Percentiles rank a stretch among this genome's conserved stretches.
Conservation (phyloP, 179 eudicot species). For the Actinidia arguta region DNA sequence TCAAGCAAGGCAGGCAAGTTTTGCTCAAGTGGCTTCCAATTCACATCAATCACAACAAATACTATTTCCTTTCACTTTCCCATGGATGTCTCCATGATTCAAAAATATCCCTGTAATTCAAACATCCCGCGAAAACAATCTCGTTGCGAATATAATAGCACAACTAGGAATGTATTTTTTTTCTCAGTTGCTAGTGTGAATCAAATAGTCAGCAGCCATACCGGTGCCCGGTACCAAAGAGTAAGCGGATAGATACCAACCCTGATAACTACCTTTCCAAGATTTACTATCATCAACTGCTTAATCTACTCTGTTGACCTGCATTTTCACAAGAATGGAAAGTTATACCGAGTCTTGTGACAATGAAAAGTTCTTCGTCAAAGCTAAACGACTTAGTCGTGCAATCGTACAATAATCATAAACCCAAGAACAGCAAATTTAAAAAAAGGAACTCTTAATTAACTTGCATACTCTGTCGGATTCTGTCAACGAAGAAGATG, state of each 20-base stretch:
- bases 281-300: conserved; percentile 4
- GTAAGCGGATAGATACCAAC: neutral
- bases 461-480: too few species aligned
- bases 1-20: neutral
- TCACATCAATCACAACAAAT: neutral
- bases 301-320: neutral
- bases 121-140: neutral
- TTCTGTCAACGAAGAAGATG: neutral
- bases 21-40: neutral
- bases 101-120: too few species aligned
- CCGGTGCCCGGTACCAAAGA: neutral
- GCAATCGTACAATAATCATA: neutral
- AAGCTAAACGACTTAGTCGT: neutral
- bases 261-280: neutral
- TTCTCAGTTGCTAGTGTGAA: neutral
- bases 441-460: too few species aligned
- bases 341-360: neutral
- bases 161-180: neutral
- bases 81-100: too few species aligned
- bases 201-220: neutral
- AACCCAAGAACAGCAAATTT: neutral
- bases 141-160: neutral
- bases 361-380: neutral
- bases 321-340: conserved; percentile 2
- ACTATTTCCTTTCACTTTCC: neutral